Evolutionary conservation across 2,329 filamentous ascomycete species (phyloP), one percentile per base, ranked within the genome.

Genomic region (Aureobasidium sp.): DNA sequence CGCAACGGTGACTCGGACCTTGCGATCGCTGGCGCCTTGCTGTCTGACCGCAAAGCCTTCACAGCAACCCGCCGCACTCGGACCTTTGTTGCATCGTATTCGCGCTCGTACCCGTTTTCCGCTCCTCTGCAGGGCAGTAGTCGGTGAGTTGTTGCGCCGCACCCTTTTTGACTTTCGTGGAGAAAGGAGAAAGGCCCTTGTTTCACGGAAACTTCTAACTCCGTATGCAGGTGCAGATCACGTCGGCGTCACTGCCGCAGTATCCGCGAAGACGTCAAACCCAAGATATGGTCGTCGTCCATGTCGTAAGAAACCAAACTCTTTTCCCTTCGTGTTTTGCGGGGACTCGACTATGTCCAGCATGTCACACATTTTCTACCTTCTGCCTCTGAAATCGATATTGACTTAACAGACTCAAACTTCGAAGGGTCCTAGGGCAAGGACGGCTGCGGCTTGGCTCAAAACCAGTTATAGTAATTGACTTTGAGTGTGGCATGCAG

Each of bases 231-330:
- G 16, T 37, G 42, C 32, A 57, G 54, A 58, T 58, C 54, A 58
- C 54, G 37, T 58, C 42, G 48, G 54, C 54, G 54, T 58, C 54
- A 48, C 45, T 58, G 54, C 54, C 54, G 54, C 21, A 48, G n/a
- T 42, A 44, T n/a, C 53, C 53, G 53, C 21, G 25, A 44, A 36
- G 39, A 21, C 27, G 39, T 48, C 42, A 32, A 58, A 25, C 30
- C 32, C 42, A 32, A 45, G 54, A 39, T 10, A 58, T 45, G 13
- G 8, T 21, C 21, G 21, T 58, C 32, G 30, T 42, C 21, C 3
- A 37, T 42, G 36, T 37, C 50, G 36, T 16, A n/a, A 41, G 21
- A 3, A 9, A 5, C 30, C 13, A 15, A 27, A 8, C 21, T 21
- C 8, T 27, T 41, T 41, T n/a, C 9, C 21, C 8, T 41, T 54